Evolutionary conservation across 2,329 filamentous ascomycete genomes (phyloP).

Genomic region (Fusarium euwallaceae): DNA sequence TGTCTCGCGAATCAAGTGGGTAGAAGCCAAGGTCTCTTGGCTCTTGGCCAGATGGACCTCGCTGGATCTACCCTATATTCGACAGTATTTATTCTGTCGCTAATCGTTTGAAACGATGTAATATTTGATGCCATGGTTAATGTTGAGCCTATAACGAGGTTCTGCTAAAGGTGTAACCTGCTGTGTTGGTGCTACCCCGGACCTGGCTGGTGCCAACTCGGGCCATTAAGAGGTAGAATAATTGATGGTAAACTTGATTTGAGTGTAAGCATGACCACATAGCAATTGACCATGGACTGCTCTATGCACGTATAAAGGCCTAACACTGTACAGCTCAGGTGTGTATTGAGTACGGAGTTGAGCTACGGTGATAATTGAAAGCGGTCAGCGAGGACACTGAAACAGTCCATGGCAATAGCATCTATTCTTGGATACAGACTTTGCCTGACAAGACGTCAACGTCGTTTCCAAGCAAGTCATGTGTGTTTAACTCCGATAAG

Average conservation of each 20-base stretch:
- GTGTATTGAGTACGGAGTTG: not conserved
- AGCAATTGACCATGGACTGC: not conserved
- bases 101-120: not conserved
- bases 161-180: not conserved
- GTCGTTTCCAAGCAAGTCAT: not conserved
- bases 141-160: not conserved
- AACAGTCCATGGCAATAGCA: not conserved
- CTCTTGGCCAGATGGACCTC: not conserved
- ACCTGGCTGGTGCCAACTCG: not conserved
- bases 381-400: not conserved
- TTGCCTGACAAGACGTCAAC: not conserved
- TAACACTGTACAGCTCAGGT: not conserved
- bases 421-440: not conserved
- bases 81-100: not conserved
- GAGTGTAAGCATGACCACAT: not conserved
- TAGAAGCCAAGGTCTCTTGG: not conserved
- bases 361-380: not conserved
- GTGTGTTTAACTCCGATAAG: not conserved
- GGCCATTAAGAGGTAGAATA: not conserved
- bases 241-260: not conserved
- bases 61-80: not conserved
- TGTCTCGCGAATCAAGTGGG: not conserved
- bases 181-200: constrained; percentile 9
- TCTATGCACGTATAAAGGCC: not conserved
- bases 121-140: not conserved